Evolutionary conservation across 306 rosid genomes (phyloP).

Genomic region (Notholithocarpus densiflorus): DNA sequence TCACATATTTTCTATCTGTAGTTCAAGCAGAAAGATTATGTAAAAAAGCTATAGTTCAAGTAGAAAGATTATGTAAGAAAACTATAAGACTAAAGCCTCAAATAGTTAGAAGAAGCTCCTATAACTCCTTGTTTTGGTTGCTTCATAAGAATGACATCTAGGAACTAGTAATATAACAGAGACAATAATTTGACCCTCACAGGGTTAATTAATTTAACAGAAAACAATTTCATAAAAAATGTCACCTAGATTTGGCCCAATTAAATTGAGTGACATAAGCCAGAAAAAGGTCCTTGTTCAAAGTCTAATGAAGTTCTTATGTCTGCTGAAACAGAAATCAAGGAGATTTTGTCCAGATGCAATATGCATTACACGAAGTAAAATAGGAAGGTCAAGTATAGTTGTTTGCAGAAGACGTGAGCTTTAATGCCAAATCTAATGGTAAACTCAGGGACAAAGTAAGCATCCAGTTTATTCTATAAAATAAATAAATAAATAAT

Average conservation of each 20-base stretch:
- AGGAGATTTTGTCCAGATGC: neutral
- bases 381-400: too few relatives aligned
- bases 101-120: neutral
- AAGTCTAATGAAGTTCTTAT: neutral
- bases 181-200: neutral
- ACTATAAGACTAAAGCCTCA: slow-evolving; percentile 21
- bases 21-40: slow-evolving; percentile 30
- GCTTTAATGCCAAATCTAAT: neutral
- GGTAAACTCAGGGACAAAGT: neutral
- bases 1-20: slow-evolving; percentile 79
- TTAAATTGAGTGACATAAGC: neutral
- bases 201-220: neutral
- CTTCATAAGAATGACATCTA: neutral
- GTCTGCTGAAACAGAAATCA: neutral
- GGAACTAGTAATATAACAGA: slow-evolving; percentile 3
- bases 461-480: neutral
- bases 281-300: neutral
- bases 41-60: slow-evolving; percentile 36
- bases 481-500: too few relatives aligned
- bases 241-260: neutral
- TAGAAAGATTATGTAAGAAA: slow-evolving; percentile 27
- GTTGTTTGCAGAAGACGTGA: neutral
- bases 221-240: neutral
- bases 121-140: neutral
- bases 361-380: neutral